Evolutionary conservation across 2,329 filamentous ascomycete genomes (phyloP), one percentile per base, ranked within the genome.

Genomic region (Hypoxylon sp.): DNA sequence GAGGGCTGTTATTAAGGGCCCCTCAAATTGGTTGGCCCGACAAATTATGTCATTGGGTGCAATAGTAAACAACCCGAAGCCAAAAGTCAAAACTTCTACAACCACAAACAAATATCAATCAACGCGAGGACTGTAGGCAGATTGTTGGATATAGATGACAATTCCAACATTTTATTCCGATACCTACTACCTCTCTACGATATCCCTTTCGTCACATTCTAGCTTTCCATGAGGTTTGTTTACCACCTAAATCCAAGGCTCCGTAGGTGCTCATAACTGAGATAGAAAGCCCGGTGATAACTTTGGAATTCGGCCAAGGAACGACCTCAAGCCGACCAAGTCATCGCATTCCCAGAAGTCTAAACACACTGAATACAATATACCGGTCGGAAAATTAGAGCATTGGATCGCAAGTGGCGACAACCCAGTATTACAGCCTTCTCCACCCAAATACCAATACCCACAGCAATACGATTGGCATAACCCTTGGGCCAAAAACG

Each of bases 241-340:
- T 48, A 55, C 60, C 30, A 61, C 43, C 38, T n/a, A 28, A 23
- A 34, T 50, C 19, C 6, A 38, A 68, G 55, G 32, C 48, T 25
- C n/a, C 6, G 51, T 65, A 61, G 4, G 48, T 65, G 60, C 60
- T 62, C 45, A 70, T 46, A 49, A 13, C 17, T 43, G 51, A 52
- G 43, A 56, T 63, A 77, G 73, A 74, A 79, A 78, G 60, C 77
- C 75, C 23, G 78, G 75, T 38, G 73, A 78, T 30, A 63, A 69
- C 50, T 77, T 79, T 65, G 70, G 75, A 55, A 76, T 79, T 68
- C 76, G 74, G 34, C 77, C 76, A 13, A 72, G 66, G 56, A 76
- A 78, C 64, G 79, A 72, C 49, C 73, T 79, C 36, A 45, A 69
- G 14, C 76, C 72, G 6, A 63, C 68, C 43, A 60, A 75, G 4